Conservation (phyloP, 1,284 basidiomycete species). For the Serendipita sp. region DNA sequence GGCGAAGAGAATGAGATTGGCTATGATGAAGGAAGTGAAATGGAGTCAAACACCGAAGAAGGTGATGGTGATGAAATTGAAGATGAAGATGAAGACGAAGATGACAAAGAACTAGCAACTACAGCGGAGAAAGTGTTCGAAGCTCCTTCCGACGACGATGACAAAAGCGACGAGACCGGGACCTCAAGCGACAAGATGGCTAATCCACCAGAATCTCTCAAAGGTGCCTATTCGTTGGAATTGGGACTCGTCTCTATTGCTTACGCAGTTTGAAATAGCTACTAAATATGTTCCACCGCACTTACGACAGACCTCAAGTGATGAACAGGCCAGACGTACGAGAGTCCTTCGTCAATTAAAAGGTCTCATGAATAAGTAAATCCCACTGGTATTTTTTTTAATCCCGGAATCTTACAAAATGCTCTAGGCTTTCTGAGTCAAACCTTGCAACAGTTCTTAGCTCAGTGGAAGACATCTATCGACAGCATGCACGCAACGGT, state of each 20-base stretch:
- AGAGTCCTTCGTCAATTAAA: constrained; percentile 73
- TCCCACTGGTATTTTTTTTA: constrained; percentile 1
- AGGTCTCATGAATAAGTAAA: constrained; percentile 75
- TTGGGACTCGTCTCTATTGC: no score
- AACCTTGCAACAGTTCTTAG: constrained; percentile 75
- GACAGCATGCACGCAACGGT: constrained; percentile 72
- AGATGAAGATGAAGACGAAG: constrained; percentile 13
- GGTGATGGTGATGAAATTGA: constrained; percentile 19
- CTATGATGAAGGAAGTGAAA: constrained; percentile 14
- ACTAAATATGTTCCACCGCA: constrained; percentile 48
- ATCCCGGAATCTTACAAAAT: constrained; percentile 7
- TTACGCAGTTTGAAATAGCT: background rate
- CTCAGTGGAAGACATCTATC: constrained; percentile 66
- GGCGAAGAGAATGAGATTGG: constrained; percentile 20
- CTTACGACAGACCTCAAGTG: constrained; percentile 31
- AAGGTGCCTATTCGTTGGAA: no score
- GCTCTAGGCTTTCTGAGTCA: constrained; percentile 68
- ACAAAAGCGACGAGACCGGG: constrained; percentile 16
- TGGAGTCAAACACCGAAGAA: constrained; percentile 18
- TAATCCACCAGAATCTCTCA: constrained; percentile 10
- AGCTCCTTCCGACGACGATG: constrained; percentile 13
- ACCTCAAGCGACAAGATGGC: constrained; percentile 9
- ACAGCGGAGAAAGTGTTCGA: constrained; percentile 11
- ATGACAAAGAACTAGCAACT: constrained; percentile 11
- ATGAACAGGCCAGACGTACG: constrained; percentile 25